phyloP scores from a whole-genome alignment of 2,329 filamentous ascomycete genomes.

The Hymenoscyphus salicellus region DNA sequence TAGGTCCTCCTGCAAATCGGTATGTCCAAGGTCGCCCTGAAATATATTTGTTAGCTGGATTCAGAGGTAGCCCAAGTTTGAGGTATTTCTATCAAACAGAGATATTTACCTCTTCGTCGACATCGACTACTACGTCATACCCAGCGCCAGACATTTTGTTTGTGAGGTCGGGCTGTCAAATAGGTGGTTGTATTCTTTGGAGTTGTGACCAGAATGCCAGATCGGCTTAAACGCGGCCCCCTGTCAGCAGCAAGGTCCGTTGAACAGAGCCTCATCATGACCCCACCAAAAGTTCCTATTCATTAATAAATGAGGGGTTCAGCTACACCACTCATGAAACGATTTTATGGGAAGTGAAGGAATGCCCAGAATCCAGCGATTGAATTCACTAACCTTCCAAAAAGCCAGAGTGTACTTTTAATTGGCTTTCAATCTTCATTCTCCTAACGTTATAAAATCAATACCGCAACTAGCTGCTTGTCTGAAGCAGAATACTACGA shows the following conservation, averaged over 20 bases:
- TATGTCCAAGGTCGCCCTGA: constrained; percentile 95
- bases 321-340: no score
- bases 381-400: no score
- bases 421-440: no score
- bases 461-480: no score
- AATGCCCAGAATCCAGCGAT: no score
- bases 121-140: constrained; percentile 97
- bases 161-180: constrained; percentile 3
- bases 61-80: neutral
- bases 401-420: no score
- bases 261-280: neutral
- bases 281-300: neutral
- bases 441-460: no score
- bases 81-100: neutral
- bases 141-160: constrained; percentile 52
- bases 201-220: constrained; percentile 2
- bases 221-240: neutral
- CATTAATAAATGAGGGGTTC: neutral
- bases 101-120: constrained; percentile 80
- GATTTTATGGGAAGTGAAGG: no score
- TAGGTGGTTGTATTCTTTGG: neutral
- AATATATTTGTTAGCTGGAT: constrained; percentile 17
- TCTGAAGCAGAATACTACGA: neutral
- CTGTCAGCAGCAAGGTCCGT: constrained; percentile 4
- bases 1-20: constrained; percentile 96